A percentile compares a stretch with the other conserved stretches of the same genome.
These are phyloP conservation scores for Eucommia ulmoides DNA, from an alignment of 257 asterid genomes.

Conservation along the genomic window DNA sequence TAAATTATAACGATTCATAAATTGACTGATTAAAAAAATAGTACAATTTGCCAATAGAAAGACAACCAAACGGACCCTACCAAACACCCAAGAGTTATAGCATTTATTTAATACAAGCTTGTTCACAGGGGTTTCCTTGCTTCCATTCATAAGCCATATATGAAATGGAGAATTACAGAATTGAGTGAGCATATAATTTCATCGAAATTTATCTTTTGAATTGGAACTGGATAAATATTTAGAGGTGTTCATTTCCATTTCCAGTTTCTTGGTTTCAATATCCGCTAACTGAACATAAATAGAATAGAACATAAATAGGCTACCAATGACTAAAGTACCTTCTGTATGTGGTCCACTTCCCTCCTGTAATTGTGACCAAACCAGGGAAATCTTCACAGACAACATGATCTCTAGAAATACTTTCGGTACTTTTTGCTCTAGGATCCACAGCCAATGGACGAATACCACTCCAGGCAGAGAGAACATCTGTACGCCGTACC, in stretches of 20 bases:
- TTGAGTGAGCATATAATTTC: background rate
- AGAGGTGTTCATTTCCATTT: too few relatives aligned
- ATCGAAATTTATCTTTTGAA: too few relatives aligned
- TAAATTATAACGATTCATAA: too few relatives aligned
- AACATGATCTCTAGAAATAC: constrained; percentile 90
- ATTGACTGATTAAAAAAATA: too few relatives aligned
- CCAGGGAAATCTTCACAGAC: constrained; percentile 87
- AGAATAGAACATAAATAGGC: too few relatives aligned
- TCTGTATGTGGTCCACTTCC: constrained; percentile 98
- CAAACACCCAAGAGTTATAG: too few relatives aligned
- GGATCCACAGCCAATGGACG: constrained; percentile 96
- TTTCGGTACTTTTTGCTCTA: constrained; percentile 73
- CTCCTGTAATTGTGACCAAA: constrained; percentile 93
- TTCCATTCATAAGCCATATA: background rate
- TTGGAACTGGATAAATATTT: too few relatives aligned
- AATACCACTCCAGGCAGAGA: constrained; percentile 99
- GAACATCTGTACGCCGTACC: constrained; percentile 88
- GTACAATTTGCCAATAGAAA: too few relatives aligned
- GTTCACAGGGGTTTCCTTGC: background rate
- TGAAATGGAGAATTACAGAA: background rate
- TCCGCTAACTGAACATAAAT: too few relatives aligned
- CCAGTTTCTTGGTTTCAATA: too few relatives aligned
- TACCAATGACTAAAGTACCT: constrained; percentile 48
- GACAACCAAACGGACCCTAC: too few relatives aligned
- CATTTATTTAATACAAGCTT: too few relatives aligned